Conservation (phyloP, 169 alveolate genomes). For the Plasmodium blacklocki region DNA sequence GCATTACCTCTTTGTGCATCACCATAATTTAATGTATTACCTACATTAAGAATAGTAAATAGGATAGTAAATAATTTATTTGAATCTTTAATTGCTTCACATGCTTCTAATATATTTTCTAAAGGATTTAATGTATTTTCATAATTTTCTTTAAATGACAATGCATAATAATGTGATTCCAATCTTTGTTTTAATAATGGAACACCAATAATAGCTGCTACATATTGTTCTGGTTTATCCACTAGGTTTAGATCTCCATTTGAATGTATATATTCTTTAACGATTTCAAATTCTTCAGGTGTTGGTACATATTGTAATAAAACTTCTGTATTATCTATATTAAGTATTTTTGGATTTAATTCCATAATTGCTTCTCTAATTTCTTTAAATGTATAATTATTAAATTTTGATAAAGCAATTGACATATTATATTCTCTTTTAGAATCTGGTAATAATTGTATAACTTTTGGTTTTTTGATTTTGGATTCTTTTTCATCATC, state of each 20-base stretch:
- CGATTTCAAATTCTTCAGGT: conserved; percentile 88
- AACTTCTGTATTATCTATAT: conserved; percentile 91
- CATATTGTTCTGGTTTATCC: conserved; percentile 93
- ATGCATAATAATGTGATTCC: conserved; percentile 89
- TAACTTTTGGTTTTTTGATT: conserved; percentile 76
- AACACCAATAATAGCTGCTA: conserved; percentile 91
- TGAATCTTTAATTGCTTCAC: conserved; percentile 86
- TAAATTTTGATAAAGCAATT: conserved; percentile 91
- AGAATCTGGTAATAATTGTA: conserved; percentile 92
- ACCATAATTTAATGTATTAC: conserved; percentile 90
- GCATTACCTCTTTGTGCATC: conserved; percentile 93
- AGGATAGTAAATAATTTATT: conserved; percentile 84
- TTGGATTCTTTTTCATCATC: conserved; percentile 23
- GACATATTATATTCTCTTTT: conserved; percentile 93
- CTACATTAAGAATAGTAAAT: conserved; percentile 88
- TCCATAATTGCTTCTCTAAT: conserved; percentile 91
- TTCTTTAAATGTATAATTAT: conserved; percentile 91
- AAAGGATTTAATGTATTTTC: conserved; percentile 87
- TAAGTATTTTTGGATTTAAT: conserved; percentile 87
- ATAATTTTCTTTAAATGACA: conserved; percentile 88
- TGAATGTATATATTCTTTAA: conserved; percentile 88
- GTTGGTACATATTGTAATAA: conserved; percentile 89
- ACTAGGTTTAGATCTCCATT: conserved; percentile 91
- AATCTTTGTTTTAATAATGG: conserved; percentile 90
- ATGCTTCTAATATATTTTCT: conserved; percentile 84